Evolutionary conservation across 2,329 filamentous ascomycete genomes (phyloP), one percentile per base, ranked within the genome.

Genomic region (Chrysosphaeria jannelii): DNA sequence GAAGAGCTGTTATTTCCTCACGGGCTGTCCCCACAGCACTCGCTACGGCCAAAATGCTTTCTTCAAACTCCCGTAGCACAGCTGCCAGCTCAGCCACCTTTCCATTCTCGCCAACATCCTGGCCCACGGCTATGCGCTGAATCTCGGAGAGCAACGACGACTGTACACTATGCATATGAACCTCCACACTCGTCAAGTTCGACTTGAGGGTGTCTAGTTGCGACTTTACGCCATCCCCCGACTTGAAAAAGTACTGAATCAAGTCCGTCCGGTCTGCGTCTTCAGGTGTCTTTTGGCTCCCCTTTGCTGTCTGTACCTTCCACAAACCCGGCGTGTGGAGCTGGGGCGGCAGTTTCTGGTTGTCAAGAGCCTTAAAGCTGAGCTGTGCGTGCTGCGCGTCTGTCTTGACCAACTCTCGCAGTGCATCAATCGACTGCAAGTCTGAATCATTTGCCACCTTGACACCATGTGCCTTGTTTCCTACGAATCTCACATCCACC

Each of bases 41-140:
- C 5, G 64, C 64, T 26, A 67, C 62, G 25, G 57, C 53, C 26
- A 67, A 39, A 26, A 70, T 64, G 27, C 61, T 55, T 32, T 56
- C 50, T 41, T 70, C 62, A 29, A 70, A 65, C 32, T 69, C 64
- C 10, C 54, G 47, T 31, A 70, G 47, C 20, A 64, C 61, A 8
- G 49, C 52, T 10, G 55, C 56, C 21, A 68, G 45, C 36, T 57
- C 51, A 17, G 47, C 40, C 11, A 49, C 41, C 30, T 45, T 45
- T 39, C 58, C 43, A 31, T 54, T 47, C 26, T 44, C 32, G 14
- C 46, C 43, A 10, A 14, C 19, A 37, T 37, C 27, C 2, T 13
- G 15, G 10, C 11, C 18, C 5, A 34, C 32, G 1, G 36, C 33
- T 13, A 46, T 41, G 20, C 57, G 50, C 34, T 59, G 57, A 28